Evolutionary conservation across 768 basidiomycete species (phyloP).

Genomic region (Podaxis rugospora): DNA sequence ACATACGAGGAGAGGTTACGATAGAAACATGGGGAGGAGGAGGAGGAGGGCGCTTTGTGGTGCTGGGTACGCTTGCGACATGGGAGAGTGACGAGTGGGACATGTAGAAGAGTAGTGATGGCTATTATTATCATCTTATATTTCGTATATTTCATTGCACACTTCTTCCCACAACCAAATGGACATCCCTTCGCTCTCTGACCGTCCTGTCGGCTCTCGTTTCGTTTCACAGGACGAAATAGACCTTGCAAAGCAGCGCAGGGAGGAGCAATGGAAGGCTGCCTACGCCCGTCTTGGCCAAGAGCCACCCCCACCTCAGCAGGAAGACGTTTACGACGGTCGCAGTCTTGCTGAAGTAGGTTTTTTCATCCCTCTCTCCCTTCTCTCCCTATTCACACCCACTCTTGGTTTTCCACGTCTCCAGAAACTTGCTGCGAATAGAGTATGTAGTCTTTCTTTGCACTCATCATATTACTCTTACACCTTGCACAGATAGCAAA

Average conservation of each 20-base stretch:
- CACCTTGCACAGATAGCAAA: constrained; percentile 59
- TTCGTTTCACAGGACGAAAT: constrained; percentile 80
- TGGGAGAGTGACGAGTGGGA: constrained; percentile 25
- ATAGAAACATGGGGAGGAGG: constrained; percentile 53
- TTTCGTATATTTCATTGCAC: background rate
- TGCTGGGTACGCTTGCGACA: constrained; percentile 29
- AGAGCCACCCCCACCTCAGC: constrained; percentile 73
- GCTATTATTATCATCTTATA: background rate
- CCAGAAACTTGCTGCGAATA: constrained; percentile 89
- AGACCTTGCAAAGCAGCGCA: constrained; percentile 62
- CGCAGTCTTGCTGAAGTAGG: constrained; percentile 86
- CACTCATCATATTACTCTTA: background rate
- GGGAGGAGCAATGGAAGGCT: constrained; percentile 87
- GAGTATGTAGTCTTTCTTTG: constrained; percentile 38
- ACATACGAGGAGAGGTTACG: constrained; percentile 68
- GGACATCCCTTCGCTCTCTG: constrained; percentile 64
- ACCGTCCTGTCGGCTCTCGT: constrained; percentile 73
- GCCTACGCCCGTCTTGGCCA: constrained; percentile 86
- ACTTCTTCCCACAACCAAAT: constrained; percentile 9
- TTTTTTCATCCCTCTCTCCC: constrained; percentile 15
- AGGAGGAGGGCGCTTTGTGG: constrained; percentile 33
- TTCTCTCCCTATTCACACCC: constrained; percentile 39
- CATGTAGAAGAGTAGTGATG: constrained; percentile 3
- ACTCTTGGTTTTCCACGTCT: constrained; percentile 36
- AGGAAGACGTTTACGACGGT: constrained; percentile 77